These are phyloP conservation scores for Benincasa hispida DNA, from an alignment of 306 rosid species.

Conservation along the genomic window DNA sequence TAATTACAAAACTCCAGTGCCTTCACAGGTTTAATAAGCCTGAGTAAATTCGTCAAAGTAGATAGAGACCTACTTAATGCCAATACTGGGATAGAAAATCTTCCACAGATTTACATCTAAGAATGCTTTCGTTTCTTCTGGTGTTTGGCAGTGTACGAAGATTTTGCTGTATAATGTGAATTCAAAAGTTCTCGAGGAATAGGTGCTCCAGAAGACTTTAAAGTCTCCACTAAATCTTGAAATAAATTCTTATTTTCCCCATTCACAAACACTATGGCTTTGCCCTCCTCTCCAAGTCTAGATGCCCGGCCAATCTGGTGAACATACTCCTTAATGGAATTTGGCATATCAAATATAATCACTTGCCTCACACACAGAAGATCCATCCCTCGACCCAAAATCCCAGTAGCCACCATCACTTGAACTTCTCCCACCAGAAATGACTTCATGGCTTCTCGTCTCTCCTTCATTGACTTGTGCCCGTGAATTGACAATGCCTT, in stretches of 20 bases:
- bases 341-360: conserved; percentile 75
- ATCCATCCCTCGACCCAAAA: conserved; percentile 77
- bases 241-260: conserved; percentile 52
- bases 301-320: conserved; percentile 88
- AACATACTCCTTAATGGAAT: conserved; percentile 66
- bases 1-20: not conserved
- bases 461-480: conserved; percentile 71
- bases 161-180: conserved; percentile 23
- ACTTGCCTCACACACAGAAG: conserved; percentile 65
- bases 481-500: conserved; percentile 68
- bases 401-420: conserved; percentile 75
- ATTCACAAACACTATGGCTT: conserved; percentile 56
- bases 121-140: conserved; percentile 29
- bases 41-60: not conserved
- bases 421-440: conserved; percentile 62
- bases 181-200: conserved; percentile 56
- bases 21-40: not conserved
- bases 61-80: not conserved
- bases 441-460: conserved; percentile 63
- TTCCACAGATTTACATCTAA: not conserved
- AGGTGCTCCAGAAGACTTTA: conserved; percentile 58
- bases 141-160: conserved; percentile 23
- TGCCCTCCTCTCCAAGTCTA: conserved; percentile 79
- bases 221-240: conserved; percentile 37
- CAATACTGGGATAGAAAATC: not conserved